Base-by-base conservation (phyloP, 768 basidiomycete genomes). In the Lentinula lateritia region DNA sequence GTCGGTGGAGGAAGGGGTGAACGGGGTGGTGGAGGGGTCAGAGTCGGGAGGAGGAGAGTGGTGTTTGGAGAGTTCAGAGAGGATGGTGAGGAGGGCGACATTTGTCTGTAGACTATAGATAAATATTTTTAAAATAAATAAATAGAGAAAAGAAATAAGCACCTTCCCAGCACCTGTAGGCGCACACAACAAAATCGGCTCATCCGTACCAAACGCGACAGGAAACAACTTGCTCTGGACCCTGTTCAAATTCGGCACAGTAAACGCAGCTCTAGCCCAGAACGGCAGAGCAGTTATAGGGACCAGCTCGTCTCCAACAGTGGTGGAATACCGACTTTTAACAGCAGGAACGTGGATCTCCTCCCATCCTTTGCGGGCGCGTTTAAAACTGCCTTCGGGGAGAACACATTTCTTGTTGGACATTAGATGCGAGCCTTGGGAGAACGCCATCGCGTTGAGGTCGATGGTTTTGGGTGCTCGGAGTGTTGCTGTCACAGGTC, bases 381-480 rank as follows among this genome's bases (percentile, higher is more conserved):
- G 89, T 76, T 98, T 98, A 83, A 98, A 95, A 15, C 95, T 97
- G 4, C 97, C 97, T 43, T 97, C 94, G 0, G 97, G 97, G 3
- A 98, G 86, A 71, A 95, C 97, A 76, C 90, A 92, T 76, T 98
- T 98, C 76, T 98, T 98, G 78, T 98, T 98, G 15, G 93, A 93
- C 96, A 98, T 99, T 63, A 98, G 77, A 63, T 98, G 95, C 0
- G 93, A 95, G 23, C 95, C 97, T 68, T 98, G 95, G 50, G 87
- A 86, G 75, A 99, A 99, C n/a, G 92, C 89, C 89, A 98, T 90
- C 62, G 85, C 84, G 68, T 97, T 95, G 57, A 99, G 80, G 71
- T 98, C 97, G 39, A 99, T 82, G 0, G 84, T 88, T 42, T 80
- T 71, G 69, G 85, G n/a, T n/a, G n/a, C n/a, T n/a, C n/a, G n/a